Evolutionary conservation across 192 early-diverging fungal genomes (phyloP).

Genomic region (Gamsiella multidivaricata): DNA sequence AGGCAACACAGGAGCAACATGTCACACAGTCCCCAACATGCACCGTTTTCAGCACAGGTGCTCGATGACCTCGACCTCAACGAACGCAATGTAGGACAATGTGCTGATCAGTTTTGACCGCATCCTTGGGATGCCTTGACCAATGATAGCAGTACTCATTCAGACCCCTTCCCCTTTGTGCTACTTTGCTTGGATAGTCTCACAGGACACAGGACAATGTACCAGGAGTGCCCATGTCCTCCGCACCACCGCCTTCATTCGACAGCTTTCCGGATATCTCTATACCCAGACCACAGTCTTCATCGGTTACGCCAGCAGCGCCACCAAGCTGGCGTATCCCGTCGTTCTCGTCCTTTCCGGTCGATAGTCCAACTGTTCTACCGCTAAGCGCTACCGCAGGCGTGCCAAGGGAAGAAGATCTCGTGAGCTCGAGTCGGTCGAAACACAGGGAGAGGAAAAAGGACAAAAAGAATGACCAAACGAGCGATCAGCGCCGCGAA

Average conservation of each 20-base stretch:
- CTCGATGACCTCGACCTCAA: conserved; percentile 23
- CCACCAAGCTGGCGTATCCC: conserved; percentile 12
- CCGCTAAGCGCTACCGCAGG: not conserved
- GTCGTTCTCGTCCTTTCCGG: conserved; percentile 33
- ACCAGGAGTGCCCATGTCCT: not conserved
- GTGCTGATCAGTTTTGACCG: not conserved
- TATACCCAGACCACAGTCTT: no score
- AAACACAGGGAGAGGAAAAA: conserved; percentile 10
- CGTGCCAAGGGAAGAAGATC: not conserved
- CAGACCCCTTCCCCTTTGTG: no score
- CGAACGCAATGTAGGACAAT: not conserved
- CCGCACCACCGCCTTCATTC: conserved; percentile 34
- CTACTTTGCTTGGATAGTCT: no score
- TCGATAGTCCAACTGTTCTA: not conserved
- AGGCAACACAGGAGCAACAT: no score
- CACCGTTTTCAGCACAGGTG: conserved; percentile 20
- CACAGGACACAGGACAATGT: not conserved
- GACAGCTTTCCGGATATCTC: conserved; percentile 42
- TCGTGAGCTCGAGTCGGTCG: not conserved
- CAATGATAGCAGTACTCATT: no score
- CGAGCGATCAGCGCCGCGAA: not conserved
- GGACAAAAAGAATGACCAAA: conserved; percentile 6
- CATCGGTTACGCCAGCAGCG: conserved; percentile 1
- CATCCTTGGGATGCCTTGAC: no score
- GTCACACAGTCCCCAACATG: conserved; percentile 12